Conservation (phyloP, 2,329 filamentous ascomycete species). For the Stachybotrys elegans region DNA sequence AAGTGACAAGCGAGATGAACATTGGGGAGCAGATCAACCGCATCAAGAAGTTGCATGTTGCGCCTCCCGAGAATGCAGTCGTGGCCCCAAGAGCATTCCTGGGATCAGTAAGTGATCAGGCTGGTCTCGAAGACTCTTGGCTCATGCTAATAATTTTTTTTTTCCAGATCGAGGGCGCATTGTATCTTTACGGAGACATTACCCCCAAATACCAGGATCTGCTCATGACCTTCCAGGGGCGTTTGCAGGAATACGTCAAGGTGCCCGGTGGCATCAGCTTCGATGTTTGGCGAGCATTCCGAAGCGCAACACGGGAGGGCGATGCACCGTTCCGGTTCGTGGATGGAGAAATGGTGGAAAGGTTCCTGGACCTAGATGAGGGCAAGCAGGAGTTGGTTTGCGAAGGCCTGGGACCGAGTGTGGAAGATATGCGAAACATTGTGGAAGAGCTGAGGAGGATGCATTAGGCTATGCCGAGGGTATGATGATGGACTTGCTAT, state of each 20-base stretch:
- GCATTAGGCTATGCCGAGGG: slow-evolving; percentile 35
- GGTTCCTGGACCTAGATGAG: slow-evolving; percentile 69
- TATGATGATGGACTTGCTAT: neutral
- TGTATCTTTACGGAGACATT: slow-evolving; percentile 86
- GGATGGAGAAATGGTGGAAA: slow-evolving; percentile 85
- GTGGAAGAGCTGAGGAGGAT: slow-evolving; percentile 59
- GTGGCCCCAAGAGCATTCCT: slow-evolving; percentile 82
- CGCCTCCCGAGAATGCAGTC: slow-evolving; percentile 56
- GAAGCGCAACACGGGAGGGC: slow-evolving; percentile 65
- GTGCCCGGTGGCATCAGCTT: slow-evolving; percentile 73
- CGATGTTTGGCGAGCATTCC: slow-evolving; percentile 75
- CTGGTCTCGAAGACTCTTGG: neutral
- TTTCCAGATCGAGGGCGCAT: slow-evolving; percentile 73
- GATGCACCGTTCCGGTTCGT: slow-evolving; percentile 82
- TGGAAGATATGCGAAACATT: slow-evolving; percentile 58
- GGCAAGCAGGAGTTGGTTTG: slow-evolving; percentile 48
- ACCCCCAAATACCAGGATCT: slow-evolving; percentile 67
- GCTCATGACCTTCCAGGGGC: slow-evolving; percentile 74
- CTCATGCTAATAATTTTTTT: too few species aligned
- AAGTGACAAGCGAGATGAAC: slow-evolving; percentile 74
- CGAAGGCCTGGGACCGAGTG: slow-evolving; percentile 51
- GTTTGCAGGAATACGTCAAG: slow-evolving; percentile 60
- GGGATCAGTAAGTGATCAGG: slow-evolving; percentile 60
- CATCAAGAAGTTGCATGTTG: slow-evolving; percentile 70
- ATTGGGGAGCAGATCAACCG: slow-evolving; percentile 92